Base-by-base conservation (phyloP, 2,329 filamentous ascomycete genomes). In the Hysterium pulicare region DNA sequence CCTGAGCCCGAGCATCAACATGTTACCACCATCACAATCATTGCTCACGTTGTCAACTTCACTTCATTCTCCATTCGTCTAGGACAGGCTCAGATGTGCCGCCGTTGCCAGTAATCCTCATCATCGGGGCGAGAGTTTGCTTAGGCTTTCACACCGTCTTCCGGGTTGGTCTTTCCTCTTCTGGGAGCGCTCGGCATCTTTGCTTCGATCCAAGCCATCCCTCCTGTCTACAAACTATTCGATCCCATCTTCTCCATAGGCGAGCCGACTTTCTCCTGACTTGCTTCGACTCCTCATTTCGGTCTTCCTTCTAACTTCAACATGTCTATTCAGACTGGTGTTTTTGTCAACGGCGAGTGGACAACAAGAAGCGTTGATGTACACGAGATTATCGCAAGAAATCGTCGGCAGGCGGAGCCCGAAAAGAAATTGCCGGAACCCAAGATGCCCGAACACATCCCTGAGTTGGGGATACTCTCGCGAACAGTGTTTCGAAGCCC, bases 401-500 rank as follows among this genome's bases (percentile, higher is more conserved):
- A 50, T 38, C 43, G 44, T 11, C 53, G 50, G 32, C 49, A 61
- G 40, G 33, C 53, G 42, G 56, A 62, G 35, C 47, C 46, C n/a
- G 50, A 54, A 11, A 55, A 53, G 50, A 48, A 42, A n/a, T 54
- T 61, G 35, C 46, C 54, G 10, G 41, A 51, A 26, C 41, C 58
- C 5, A 54, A 59, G 23, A 61, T 56, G 16, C 63, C 55, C 23
- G 60, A 68, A 58, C 38, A 68, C 71, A 22, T 49, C 10, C 81
- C 84, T 5, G 69, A 66, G 16, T 78, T 83, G 46, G 93, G 89
- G 3, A 60, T 97, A 23, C 73, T 97, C 34, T 88, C 88, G 1
- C 83, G 79, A 57, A 95, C 90, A 0, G 64, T 95, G 22, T 73
- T 91, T 38, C 78, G 83, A 40, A 94, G 87, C 49, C 86, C 90